phyloP scores from a whole-genome alignment of 106 monocot genomes.

The Alisma plantagoaquatica region DNA sequence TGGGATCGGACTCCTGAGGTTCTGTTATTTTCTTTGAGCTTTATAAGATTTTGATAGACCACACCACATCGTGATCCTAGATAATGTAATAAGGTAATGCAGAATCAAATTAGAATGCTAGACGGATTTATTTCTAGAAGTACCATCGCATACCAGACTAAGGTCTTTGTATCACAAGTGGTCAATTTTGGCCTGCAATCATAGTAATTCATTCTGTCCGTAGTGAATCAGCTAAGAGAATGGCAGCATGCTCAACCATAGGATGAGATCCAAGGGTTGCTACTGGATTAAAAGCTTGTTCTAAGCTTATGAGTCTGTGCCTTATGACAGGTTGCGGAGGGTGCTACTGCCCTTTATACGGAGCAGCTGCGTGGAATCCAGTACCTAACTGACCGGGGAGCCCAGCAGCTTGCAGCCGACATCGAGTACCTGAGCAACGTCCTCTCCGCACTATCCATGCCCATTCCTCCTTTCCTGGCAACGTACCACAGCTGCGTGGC shows the following conservation, averaged over 20 bases:
- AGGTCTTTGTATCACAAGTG: neutral
- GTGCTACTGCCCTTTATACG: constrained; percentile 86
- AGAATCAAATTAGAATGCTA: no score
- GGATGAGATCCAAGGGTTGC: neutral
- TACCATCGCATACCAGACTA: no score
- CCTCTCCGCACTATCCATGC: constrained; percentile 90
- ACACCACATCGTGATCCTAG: no score
- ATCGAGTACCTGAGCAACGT: constrained; percentile 93
- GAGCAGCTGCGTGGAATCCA: constrained; percentile 94
- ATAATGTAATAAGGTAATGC: no score
- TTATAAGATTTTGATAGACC: neutral
- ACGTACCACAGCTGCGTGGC: constrained; percentile 70
- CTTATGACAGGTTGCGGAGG: constrained; percentile 75
- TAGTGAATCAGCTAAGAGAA: neutral
- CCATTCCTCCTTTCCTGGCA: constrained; percentile 69
- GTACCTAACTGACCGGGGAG: constrained; percentile 75
- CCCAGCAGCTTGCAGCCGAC: constrained; percentile 80
- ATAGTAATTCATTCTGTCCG: no score
- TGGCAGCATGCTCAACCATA: neutral
- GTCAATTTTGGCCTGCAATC: neutral
- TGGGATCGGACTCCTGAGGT: neutral
- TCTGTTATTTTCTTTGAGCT: neutral
- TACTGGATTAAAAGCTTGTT: neutral
- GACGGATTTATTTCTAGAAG: no score
- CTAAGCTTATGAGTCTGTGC: no score